Evolutionary conservation across 163 green algal genomes (phyloP).

Genomic region (Scenedesmus sp.): DNA sequence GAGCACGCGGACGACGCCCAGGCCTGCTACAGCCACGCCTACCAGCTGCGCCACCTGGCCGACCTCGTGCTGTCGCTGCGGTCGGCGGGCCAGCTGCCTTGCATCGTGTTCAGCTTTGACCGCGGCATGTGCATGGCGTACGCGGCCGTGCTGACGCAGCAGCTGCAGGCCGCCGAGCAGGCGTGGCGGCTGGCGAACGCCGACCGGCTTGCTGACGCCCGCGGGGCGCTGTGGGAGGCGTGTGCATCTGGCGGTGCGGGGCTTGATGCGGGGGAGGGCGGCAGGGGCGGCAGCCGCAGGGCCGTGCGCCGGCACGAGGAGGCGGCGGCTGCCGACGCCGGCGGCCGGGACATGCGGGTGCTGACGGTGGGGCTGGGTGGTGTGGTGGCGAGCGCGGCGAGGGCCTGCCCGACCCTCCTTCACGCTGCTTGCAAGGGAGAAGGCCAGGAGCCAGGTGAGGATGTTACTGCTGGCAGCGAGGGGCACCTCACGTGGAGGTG

Average conservation of each 20-base stretch:
- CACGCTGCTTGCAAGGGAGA: conserved; percentile 46
- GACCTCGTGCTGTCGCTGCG: conserved; percentile 59
- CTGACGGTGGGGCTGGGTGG: conserved; percentile 40
- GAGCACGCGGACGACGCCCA: neutral
- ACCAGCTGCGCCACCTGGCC: conserved; percentile 53
- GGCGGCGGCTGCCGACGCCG: neutral
- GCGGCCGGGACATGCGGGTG: neutral
- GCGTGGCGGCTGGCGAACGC: neutral
- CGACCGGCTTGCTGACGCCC: neutral
- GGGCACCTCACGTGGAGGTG: too few relatives aligned
- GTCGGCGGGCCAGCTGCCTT: conserved; percentile 58
- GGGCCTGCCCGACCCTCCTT: conserved; percentile 55
- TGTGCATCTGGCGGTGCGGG: neutral
- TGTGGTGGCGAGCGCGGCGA: conserved; percentile 54
- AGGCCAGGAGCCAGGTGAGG: conserved; percentile 32
- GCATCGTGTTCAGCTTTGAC: conserved; percentile 65
- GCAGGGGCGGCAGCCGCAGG: neutral
- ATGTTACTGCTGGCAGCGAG: neutral
- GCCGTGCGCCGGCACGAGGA: neutral
- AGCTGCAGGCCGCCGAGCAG: conserved; percentile 46
- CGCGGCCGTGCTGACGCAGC: conserved; percentile 25
- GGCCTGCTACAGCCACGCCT: conserved; percentile 5
- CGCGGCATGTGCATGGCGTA: conserved; percentile 35
- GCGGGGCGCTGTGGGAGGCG: neutral
- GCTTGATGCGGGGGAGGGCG: neutral